Evolutionary conservation across 495 filamentous ascomycete genomes (phyloP).

Genomic region (Talaromyces proteolyticus): DNA sequence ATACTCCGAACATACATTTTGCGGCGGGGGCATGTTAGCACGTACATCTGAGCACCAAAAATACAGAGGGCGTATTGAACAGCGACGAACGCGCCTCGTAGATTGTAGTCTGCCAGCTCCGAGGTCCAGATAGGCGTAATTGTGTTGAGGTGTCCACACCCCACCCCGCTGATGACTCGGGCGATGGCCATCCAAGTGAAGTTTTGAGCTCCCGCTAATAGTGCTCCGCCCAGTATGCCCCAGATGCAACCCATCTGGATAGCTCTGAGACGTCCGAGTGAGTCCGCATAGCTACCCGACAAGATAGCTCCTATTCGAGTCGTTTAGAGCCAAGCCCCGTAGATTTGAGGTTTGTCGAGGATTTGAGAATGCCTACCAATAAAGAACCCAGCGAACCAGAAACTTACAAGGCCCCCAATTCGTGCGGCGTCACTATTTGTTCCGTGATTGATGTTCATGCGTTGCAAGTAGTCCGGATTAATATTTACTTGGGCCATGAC

Average conservation of each 20-base stretch:
- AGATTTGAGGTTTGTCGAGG: slow-evolving; percentile 3
- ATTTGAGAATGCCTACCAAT: slow-evolving; percentile 12
- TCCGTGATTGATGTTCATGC: slow-evolving; percentile 14
- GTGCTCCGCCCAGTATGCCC: slow-evolving; percentile 37
- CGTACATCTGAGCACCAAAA: slow-evolving; percentile 25
- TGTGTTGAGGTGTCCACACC: slow-evolving; percentile 37
- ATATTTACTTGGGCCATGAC: slow-evolving; percentile 34
- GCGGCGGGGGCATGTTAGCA: slow-evolving; percentile 21
- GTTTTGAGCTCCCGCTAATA: slow-evolving; percentile 36
- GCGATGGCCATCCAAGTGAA: slow-evolving; percentile 41
- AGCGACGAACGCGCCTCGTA: slow-evolving; percentile 16
- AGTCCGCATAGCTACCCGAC: slow-evolving; percentile 34
- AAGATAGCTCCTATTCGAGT: slow-evolving; percentile 5
- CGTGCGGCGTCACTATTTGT: slow-evolving; percentile 15
- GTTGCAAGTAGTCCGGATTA: slow-evolving; percentile 25
- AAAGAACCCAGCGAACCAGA: slow-evolving; percentile 22
- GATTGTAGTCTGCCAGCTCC: slow-evolving; percentile 24
- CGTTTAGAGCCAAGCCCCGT: background rate
- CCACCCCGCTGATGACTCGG: slow-evolving; percentile 44
- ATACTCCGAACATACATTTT: slow-evolving; percentile 24
- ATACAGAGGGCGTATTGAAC: slow-evolving; percentile 16
- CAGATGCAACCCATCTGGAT: slow-evolving; percentile 40
- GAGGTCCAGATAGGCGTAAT: slow-evolving; percentile 34
- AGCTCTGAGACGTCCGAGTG: slow-evolving; percentile 39
- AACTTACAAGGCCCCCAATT: slow-evolving; percentile 18